A percentile compares a stretch with the other conserved stretches of the same genome.
Evolutionary conservation across 73 alveolate genomes (phyloP).

Genomic region (Loxodes magnus): DNA sequence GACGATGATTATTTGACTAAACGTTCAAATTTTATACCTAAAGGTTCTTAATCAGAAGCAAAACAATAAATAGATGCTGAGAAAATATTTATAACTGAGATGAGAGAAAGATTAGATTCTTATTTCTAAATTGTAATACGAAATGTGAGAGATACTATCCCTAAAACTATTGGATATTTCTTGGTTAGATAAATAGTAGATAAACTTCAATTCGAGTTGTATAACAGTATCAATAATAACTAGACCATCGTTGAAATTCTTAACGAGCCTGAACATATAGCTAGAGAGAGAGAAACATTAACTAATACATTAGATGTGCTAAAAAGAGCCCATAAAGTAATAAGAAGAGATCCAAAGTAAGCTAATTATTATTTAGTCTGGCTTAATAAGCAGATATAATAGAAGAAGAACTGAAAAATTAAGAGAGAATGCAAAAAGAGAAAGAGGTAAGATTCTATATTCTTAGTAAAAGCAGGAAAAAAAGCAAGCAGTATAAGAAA

Average conservation of each 20-base stretch:
- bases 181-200: slow-evolving; percentile 16
- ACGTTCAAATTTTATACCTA: not conserved
- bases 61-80: slow-evolving; percentile 49
- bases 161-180: slow-evolving; percentile 87
- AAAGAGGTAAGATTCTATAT: no score
- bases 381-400: no score
- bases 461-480: no score
- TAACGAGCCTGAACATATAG: slow-evolving; percentile 39
- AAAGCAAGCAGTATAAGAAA: no score
- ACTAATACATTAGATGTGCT: slow-evolving; percentile 23
- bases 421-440: no score
- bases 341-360: slow-evolving; percentile 42
- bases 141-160: slow-evolving; percentile 73
- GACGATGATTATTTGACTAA: slow-evolving; percentile 33
- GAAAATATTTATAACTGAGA: slow-evolving; percentile 56
- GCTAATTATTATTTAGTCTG: no score
- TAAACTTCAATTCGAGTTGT: slow-evolving; percentile 15
- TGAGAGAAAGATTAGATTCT: slow-evolving; percentile 67
- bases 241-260: slow-evolving; percentile 17
- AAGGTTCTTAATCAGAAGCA: slow-evolving; percentile 20
- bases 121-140: slow-evolving; percentile 66
- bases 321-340: slow-evolving; percentile 38
- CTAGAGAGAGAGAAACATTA: slow-evolving; percentile 35
- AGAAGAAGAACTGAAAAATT: no score
- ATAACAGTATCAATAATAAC: slow-evolving; percentile 29